These are phyloP conservation scores for Globisporangium viniferum DNA, from an alignment of 352 stramenopile genomes.

Conservation along the genomic window DNA sequence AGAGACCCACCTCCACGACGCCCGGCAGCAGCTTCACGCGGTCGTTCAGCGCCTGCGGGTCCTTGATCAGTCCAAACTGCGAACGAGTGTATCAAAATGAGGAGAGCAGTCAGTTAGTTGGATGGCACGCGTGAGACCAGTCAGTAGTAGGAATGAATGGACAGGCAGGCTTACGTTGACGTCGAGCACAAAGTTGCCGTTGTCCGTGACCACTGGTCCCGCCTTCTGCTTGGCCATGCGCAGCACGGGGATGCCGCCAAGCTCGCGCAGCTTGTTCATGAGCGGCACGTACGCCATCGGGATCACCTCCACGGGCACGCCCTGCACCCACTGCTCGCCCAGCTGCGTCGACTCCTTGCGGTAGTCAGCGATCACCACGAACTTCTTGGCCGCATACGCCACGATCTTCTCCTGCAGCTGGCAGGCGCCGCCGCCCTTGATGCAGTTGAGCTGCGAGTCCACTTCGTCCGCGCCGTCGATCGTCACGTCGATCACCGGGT, in stretches of 20 bases:
- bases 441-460: slow-evolving; percentile 95
- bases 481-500: slow-evolving; percentile 94
- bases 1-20: slow-evolving; percentile 87
- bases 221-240: slow-evolving; percentile 90
- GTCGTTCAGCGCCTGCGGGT: slow-evolving; percentile 65
- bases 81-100: neutral
- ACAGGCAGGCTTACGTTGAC: slow-evolving; percentile 39
- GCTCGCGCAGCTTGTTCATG: slow-evolving; percentile 63
- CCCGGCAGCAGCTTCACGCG: slow-evolving; percentile 79
- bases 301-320: slow-evolving; percentile 96
- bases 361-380: slow-evolving; percentile 97
- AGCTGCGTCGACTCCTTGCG: slow-evolving; percentile 89
- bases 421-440: slow-evolving; percentile 97
- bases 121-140: neutral
- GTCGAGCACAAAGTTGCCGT: slow-evolving; percentile 91
- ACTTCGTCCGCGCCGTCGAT: slow-evolving; percentile 99
- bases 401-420: slow-evolving; percentile 95
- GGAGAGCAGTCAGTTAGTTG: neutral
- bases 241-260: slow-evolving; percentile 57
- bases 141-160: neutral
- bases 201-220: slow-evolving; percentile 97
- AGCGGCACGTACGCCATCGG: slow-evolving; percentile 97
- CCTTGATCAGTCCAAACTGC: slow-evolving; percentile 69
- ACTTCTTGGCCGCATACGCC: slow-evolving; percentile 94
- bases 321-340: slow-evolving; percentile 85